phyloP scores from a whole-genome alignment of 257 asterid species.

The Solanum corneliomulleri region DNA sequence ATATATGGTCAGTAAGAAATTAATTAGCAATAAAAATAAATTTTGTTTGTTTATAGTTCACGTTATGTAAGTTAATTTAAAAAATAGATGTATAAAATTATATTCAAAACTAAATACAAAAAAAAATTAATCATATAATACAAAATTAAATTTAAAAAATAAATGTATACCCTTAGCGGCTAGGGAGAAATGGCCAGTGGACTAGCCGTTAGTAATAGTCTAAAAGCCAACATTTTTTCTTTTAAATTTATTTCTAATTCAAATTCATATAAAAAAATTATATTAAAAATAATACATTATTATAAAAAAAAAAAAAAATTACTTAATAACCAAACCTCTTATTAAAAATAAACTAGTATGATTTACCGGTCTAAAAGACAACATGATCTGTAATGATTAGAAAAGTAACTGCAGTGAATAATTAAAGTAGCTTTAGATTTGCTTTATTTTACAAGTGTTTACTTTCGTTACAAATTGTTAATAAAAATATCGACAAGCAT shows the following conservation, averaged over 20 bases:
- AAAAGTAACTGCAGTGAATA: conserved; percentile 3
- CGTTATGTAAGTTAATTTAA: neutral
- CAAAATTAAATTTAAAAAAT: neutral
- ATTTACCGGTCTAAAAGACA: neutral
- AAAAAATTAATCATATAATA: neutral
- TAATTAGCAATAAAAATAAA: neutral
- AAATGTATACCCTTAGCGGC: neutral
- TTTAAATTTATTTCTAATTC: neutral
- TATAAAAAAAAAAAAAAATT: too few relatives aligned
- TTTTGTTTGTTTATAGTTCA: neutral
- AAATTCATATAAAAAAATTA: rapidly evolving
- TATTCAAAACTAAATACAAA: neutral
- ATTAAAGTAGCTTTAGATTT: conserved; percentile 18
- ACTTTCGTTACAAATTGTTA: neutral
- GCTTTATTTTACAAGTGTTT: neutral
- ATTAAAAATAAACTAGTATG: too few relatives aligned
- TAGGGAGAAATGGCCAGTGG: neutral
- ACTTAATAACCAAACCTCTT: too few relatives aligned
- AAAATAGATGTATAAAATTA: too few relatives aligned
- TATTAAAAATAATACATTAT: too few relatives aligned
- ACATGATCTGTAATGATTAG: conserved; percentile 12
- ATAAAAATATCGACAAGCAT: neutral
- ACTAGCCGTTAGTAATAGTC: neutral
- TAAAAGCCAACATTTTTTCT: neutral
- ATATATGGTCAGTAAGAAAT: neutral